These are phyloP conservation scores for Penicillium sp. DNA, from an alignment of 2,329 filamentous ascomycete genomes.

Conservation along the genomic window DNA sequence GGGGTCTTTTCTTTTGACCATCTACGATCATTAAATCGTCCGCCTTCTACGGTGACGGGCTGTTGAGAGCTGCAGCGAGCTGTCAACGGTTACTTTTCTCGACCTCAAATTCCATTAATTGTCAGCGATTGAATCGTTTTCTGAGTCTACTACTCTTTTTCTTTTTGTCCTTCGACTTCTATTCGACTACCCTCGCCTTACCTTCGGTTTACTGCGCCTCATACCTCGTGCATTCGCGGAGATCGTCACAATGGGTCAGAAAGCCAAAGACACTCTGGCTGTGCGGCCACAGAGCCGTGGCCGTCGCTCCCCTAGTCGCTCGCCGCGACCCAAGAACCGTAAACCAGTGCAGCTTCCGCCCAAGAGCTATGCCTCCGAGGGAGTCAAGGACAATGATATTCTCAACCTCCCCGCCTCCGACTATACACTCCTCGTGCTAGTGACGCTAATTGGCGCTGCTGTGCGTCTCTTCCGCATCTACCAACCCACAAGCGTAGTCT, in stretches of 20 bases:
- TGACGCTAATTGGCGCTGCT: conserved; percentile 73
- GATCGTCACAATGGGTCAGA: conserved; percentile 28
- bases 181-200: background rate
- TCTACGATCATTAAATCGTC: conserved; percentile 39
- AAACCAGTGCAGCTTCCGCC: conserved; percentile 30
- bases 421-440: conserved; percentile 70
- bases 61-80: conserved; percentile 19
- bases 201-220: conserved; percentile 6
- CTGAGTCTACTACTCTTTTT: background rate
- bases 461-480: conserved; percentile 95
- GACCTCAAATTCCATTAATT: background rate
- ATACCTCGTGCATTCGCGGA: conserved; percentile 6
- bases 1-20: conserved; percentile 32
- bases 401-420: conserved; percentile 81
- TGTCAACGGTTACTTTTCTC: conserved; percentile 13
- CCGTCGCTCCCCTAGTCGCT: conserved; percentile 40
- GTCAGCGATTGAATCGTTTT: background rate
- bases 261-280: conserved; percentile 36
- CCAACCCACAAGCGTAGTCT: conserved; percentile 93
- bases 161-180: background rate
- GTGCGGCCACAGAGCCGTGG: conserved; percentile 36
- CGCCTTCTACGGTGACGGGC: conserved; percentile 15
- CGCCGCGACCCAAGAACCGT: conserved; percentile 39
- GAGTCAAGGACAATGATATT: conserved; percentile 82
- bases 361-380: conserved; percentile 51